Percentiles rank a stretch among this genome's conserved stretches.
Conservation (phyloP, 2,329 filamentous ascomycete species). For the Rachicladosporium sp. region DNA sequence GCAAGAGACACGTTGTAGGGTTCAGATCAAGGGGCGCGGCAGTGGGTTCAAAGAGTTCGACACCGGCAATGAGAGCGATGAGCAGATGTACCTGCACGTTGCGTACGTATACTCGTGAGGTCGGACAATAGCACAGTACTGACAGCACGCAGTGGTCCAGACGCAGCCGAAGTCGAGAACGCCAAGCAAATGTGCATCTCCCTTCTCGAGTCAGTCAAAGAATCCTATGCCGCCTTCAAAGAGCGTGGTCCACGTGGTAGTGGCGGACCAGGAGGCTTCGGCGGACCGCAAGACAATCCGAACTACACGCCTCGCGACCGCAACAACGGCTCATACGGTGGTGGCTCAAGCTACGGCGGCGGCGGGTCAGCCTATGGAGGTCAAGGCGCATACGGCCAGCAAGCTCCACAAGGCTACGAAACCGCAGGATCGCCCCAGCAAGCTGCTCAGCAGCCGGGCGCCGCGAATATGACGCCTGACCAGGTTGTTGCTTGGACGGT, state of each 20-base stretch:
- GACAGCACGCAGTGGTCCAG: slow-evolving; percentile 55
- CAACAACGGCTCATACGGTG: slow-evolving; percentile 19
- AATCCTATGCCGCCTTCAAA: slow-evolving; percentile 85
- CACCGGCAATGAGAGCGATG: slow-evolving; percentile 83
- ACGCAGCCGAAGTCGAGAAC: slow-evolving; percentile 70
- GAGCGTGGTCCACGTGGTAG: slow-evolving; percentile 35
- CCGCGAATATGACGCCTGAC: slow-evolving; percentile 9
- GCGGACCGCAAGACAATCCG: background rate
- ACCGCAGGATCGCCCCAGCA: background rate
- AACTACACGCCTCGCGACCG: slow-evolving; percentile 19
- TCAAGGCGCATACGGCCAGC: slow-evolving; percentile 10
- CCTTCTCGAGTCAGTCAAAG: slow-evolving; percentile 70
- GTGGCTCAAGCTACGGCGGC: too few species aligned
- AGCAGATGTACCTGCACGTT: slow-evolving; percentile 93
- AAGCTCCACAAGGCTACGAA: slow-evolving; percentile 7
- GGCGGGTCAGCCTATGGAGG: slow-evolving; percentile 15
- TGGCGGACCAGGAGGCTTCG: slow-evolving; percentile 17
- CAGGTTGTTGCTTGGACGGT: slow-evolving; percentile 53
- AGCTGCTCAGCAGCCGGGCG: slow-evolving; percentile 7
- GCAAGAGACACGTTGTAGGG: slow-evolving; percentile 83
- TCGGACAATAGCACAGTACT: slow-evolving; percentile 1
- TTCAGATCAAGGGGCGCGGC: slow-evolving; percentile 94
- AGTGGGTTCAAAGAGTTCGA: slow-evolving; percentile 86
- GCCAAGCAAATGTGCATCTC: slow-evolving; percentile 85
- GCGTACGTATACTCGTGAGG: slow-evolving; percentile 49